These are phyloP conservation scores for Mycotypha africana DNA, from an alignment of 371 early-diverging fungal genomes.

Conservation along the genomic window DNA sequence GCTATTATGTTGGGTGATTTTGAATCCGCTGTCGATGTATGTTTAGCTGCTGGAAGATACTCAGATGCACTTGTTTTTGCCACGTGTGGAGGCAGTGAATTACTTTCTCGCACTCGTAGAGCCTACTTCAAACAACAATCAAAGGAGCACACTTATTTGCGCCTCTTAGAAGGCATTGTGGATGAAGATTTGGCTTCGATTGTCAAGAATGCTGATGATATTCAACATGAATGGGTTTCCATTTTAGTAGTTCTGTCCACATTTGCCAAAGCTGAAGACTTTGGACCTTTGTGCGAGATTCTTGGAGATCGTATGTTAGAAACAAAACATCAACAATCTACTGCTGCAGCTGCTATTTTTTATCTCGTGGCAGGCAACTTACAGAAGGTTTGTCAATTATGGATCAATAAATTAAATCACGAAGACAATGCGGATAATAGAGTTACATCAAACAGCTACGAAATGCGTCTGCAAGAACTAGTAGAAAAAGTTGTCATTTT, in stretches of 20 bases:
- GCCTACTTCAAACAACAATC: conserved; percentile 71
- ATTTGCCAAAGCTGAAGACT: conserved; percentile 73
- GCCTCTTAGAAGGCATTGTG: conserved; percentile 74
- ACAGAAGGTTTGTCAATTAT: conserved; percentile 74
- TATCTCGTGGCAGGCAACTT: conserved; percentile 86
- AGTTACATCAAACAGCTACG: conserved; percentile 2
- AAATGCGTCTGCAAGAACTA: conserved; percentile 58
- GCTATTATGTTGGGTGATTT: conserved; percentile 87
- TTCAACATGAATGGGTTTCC: conserved; percentile 83
- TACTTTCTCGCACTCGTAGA: conserved; percentile 73
- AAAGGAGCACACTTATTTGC: conserved; percentile 57
- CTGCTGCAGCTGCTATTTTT: conserved; percentile 66
- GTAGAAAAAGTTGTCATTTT: conserved; percentile 89
- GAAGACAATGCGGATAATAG: too few relatives aligned
- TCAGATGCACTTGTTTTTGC: conserved; percentile 93
- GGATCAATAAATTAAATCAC: conserved; percentile 57
- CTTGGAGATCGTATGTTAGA: conserved; percentile 63
- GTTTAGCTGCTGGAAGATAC: conserved; percentile 74
- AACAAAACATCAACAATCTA: conserved; percentile 24
- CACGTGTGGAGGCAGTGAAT: conserved; percentile 79
- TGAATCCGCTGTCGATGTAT: conserved; percentile 82
- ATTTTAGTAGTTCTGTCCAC: conserved; percentile 87
- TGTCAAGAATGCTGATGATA: conserved; percentile 66
- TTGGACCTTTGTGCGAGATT: conserved; percentile 57
- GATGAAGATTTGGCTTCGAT: conserved; percentile 73